Base-by-base conservation (phyloP, 352 stramenopile genomes). In the Phytophthora kernoviae region DNA sequence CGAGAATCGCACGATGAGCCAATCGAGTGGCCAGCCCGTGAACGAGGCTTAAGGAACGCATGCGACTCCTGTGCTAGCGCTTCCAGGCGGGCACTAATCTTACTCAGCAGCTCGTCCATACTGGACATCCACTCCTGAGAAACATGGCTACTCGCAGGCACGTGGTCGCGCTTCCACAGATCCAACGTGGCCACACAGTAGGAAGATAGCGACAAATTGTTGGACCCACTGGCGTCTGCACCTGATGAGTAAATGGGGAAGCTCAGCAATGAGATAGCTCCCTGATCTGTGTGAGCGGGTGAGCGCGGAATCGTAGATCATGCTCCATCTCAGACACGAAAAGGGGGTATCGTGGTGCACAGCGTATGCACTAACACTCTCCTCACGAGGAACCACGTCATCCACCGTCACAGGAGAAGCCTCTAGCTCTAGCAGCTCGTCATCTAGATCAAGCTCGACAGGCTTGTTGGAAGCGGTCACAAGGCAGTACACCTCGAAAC, bases 111-210 rank as follows among this genome's bases (percentile, higher is more conserved):
- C 7, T 63, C 41, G 4, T 72, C 62, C 40, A 87, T 43, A 15
- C 36, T 62, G 0, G 66, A 51, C 60, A 81, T 75, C 81, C 79
- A 91, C 6, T 89, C 81, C 14, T 70, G 72, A 5, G 81, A 88
- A 20, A 89, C 75, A 47, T 88, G 71, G 65, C 75, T 86, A 59
- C 73, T 87, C 0, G 77, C 76, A 21, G 66, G 71, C 17, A 84
- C 59, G 22, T 68, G 65, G 20, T 86, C 76, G 1, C 82, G 55
- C 18, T 81, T 84, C 78, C 77, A 92, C 24, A 92, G 36, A 48
- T 92, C 83, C 5, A 92, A 58, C 24, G 83, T 92, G 10, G 74
- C 83, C n/a, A 92, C 80, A 55, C 75, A 83, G 34, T 77, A 62
- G 5, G 70, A 47, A 39, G 40, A 21, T 7, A 61, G 20, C 1